Percentiles rank a stretch among this genome's conserved stretches.
phyloP scores from a whole-genome alignment of 73 alveolate species.

The Paramecium sonneborni region DNA sequence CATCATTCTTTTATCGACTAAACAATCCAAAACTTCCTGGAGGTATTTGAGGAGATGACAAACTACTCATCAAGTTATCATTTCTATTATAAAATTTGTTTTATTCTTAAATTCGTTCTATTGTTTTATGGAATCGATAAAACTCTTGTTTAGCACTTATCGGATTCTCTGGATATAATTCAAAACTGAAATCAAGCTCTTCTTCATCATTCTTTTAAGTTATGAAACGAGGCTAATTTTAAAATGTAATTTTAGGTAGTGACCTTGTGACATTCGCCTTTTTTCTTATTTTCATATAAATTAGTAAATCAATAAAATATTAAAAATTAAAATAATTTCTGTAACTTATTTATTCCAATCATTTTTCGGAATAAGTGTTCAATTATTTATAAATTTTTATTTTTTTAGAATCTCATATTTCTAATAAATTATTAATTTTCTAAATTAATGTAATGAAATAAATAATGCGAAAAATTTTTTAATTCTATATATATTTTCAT shows the following conservation, averaged over 20 bases:
- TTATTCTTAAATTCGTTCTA: background rate
- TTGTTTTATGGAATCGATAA: conserved; percentile 5
- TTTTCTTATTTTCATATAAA: background rate
- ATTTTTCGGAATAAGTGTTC: no score
- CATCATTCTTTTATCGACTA: conserved; percentile 3
- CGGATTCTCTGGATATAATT: background rate
- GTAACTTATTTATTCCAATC: background rate
- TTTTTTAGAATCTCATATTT: no score
- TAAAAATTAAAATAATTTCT: background rate
- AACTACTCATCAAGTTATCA: background rate
- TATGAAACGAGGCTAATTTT: background rate
- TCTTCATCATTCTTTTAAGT: background rate
- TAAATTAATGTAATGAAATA: no score
- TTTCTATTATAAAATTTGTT: background rate
- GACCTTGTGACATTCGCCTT: background rate
- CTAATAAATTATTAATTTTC: no score
- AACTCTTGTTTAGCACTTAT: background rate
- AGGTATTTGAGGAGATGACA: background rate
- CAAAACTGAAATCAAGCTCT: background rate
- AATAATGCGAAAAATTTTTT: no score
- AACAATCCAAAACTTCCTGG: conserved; percentile 28
- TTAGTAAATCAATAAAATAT: background rate
- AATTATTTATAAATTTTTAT: no score
- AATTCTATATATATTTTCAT: no score
- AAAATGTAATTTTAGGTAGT: background rate